phyloP scores from a whole-genome alignment of 805 yeast genomes.

The fission yeast (Schizosaccharomyces pombe) region DNA sequence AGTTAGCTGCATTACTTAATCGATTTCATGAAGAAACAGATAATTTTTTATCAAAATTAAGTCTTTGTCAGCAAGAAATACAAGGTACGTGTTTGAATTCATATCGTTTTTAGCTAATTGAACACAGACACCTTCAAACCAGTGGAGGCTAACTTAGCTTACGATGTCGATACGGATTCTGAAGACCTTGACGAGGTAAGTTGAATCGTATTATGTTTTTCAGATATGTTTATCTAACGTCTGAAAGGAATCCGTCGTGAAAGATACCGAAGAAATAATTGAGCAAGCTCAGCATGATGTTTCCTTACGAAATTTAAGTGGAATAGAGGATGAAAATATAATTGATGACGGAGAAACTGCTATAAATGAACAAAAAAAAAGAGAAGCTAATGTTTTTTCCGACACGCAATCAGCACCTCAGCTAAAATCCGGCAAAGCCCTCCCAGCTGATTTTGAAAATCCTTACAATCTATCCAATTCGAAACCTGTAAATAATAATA shows the following conservation, averaged over 20 bases:
- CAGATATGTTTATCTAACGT: not conserved
- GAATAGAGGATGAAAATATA: not conserved
- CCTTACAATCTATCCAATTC: no score
- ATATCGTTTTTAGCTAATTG: not conserved
- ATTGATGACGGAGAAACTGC: no score
- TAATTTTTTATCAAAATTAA: not conserved
- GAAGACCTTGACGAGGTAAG: not conserved
- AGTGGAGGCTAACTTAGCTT: not conserved
- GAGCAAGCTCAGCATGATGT: not conserved
- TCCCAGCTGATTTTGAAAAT: no score
- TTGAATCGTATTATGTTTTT: not conserved
- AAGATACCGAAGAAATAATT: not conserved
- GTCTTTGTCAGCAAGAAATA: not conserved
- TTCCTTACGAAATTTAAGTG: not conserved
- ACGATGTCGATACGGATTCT: not conserved
- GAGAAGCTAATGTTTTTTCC: no score
- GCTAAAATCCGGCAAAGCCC: no score
- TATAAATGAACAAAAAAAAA: no score
- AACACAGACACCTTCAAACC: not conserved
- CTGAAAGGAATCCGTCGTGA: not conserved
- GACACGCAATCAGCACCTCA: no score
- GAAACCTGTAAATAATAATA: no score
- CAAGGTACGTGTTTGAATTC: not conserved
- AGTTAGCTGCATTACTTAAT: not conserved
- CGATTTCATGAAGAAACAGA: not conserved